Evolutionary conservation across 768 basidiomycete species (phyloP), one percentile per base, ranked within the genome.

Genomic region (Epithele typhae): DNA sequence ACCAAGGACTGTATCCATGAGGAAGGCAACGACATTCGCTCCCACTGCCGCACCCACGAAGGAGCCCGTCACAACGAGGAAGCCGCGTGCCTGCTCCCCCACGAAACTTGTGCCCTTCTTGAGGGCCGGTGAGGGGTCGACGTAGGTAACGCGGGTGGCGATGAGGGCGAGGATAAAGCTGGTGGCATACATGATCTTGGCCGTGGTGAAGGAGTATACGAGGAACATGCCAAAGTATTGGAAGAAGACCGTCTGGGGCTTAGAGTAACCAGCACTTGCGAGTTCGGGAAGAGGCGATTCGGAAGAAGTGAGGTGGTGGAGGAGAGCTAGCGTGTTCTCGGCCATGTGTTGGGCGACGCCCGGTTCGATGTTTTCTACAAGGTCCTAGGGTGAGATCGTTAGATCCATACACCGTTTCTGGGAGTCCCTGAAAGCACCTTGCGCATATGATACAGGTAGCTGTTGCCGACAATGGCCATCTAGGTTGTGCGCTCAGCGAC

Each of bases 371-470:
- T 30, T 30, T 30, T 30, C 27, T 30, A 30, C 27, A 7, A n/a
- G 24, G 21, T 6, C 11, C n/a, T 37, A 3, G 10, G 4, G 14
- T 1, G 19, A 25, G n/a, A 21, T 12, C 6, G 2, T 3, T 11
- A 10, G 27, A 30, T 7, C 7, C 27, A 30, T 7, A 30, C 27
- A 14, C 27, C 7, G 14, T 14, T 30, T 30, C n/a, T n/a, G n/a
- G 27, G 14, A 30, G 14, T 14, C 8, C 8, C 7, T 14, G 8
- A 9, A 53, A 61, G 1, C 54, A 82, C 86, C 72, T 90, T 90
- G 39, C 87, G 82, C 69, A 92, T 97, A 65, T 97, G 93, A 60
- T 96, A 97, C 43, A 92, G 70, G 63, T 96, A 98, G 55, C 88
- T 89, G 64, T 95, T 89, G 12, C 91, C 89, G 3, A 95, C 82